Conservation (phyloP, 768 basidiomycete genomes). For the Imleria badia region DNA sequence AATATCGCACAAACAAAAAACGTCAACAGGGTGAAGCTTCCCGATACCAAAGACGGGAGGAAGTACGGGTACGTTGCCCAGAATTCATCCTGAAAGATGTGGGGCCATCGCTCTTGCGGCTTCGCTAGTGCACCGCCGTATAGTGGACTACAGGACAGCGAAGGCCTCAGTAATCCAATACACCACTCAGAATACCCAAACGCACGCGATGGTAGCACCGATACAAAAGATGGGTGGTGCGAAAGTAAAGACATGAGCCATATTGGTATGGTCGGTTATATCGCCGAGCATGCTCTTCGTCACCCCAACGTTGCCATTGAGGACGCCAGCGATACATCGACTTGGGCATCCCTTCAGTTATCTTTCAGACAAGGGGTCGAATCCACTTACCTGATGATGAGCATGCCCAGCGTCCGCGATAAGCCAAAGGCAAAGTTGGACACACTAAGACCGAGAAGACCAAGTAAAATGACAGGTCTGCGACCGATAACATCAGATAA, state of each 20-base stretch:
- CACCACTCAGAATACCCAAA: background rate
- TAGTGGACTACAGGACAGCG: constrained; percentile 33
- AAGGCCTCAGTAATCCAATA: background rate
- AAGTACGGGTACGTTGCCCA: background rate
- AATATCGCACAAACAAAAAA: constrained; percentile 18
- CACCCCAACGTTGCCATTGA: constrained; percentile 48
- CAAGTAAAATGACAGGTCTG: constrained; percentile 58
- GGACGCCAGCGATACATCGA: constrained; percentile 33
- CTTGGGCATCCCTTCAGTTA: constrained; percentile 16
- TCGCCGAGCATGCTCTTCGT: constrained; percentile 73
- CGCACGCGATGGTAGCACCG: background rate
- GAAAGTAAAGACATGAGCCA: constrained; percentile 37
- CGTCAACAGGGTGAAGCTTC: constrained; percentile 3
- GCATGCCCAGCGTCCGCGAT: constrained; percentile 51
- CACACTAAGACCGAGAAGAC: constrained; percentile 48
- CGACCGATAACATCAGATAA: constrained; percentile 59
- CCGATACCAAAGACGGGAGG: constrained; percentile 13
- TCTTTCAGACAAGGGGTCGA: background rate
- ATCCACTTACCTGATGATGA: constrained; percentile 53
- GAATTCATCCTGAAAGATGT: constrained; percentile 39
- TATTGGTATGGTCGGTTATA: constrained; percentile 44
- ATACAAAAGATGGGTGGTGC: background rate
- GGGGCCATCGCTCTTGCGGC: constrained; percentile 55
- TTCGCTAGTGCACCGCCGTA: constrained; percentile 56
- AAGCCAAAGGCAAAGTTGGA: constrained; percentile 65